Evolutionary conservation across 495 filamentous ascomycete species (phyloP).

Genomic region (Penicillium crystallinum): DNA sequence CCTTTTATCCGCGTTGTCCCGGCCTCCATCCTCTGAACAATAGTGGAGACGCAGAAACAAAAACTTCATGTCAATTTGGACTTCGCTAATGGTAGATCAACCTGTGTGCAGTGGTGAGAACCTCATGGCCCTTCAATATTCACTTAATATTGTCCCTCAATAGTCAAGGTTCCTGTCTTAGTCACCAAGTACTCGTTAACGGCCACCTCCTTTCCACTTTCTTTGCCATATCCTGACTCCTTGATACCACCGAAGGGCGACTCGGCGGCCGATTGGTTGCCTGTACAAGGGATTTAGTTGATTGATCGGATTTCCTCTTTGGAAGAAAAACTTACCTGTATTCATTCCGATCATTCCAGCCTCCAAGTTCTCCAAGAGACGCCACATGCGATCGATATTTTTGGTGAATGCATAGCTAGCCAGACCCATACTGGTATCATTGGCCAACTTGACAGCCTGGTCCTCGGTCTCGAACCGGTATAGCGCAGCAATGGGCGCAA

Average conservation of each 20-base stretch:
- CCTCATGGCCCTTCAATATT: too few relatives aligned
- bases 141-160: constrained; percentile 53
- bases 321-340: constrained; percentile 42
- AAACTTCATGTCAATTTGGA: not conserved
- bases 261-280: constrained; percentile 63
- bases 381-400: constrained; percentile 66
- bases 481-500: constrained; percentile 63
- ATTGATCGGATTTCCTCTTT: not conserved
- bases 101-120: too few relatives aligned
- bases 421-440: constrained; percentile 65
- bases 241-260: constrained; percentile 74
- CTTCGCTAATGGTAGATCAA: not conserved
- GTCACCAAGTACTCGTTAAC: constrained; percentile 66
- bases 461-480: constrained; percentile 68
- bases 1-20: too few relatives aligned
- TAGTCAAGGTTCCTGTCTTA: constrained; percentile 63
- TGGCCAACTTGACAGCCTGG: constrained; percentile 57
- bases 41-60: not conserved
- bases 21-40: too few relatives aligned
- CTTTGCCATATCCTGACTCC: constrained; percentile 72
- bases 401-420: constrained; percentile 71
- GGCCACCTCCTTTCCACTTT: constrained; percentile 67
- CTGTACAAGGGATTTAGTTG: constrained; percentile 22
- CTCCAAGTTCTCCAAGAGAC: constrained; percentile 67
- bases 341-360: constrained; percentile 74